Evolutionary conservation across 768 basidiomycete species (phyloP).

Genomic region (Tulasnella sp.): DNA sequence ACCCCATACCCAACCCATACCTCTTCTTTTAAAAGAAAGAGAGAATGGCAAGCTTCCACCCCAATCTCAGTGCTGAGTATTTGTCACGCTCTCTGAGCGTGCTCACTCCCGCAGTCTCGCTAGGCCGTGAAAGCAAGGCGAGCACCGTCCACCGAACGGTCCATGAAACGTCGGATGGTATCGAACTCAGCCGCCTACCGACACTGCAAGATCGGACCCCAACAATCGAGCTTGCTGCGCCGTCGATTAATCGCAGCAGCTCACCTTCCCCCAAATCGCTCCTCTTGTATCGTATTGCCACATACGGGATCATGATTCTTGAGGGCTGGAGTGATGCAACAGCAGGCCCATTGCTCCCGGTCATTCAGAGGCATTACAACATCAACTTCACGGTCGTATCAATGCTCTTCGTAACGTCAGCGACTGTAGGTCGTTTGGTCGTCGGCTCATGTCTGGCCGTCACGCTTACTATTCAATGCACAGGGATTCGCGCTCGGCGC

Average conservation of each 20-base stretch:
- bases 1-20: background rate
- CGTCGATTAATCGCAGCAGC: background rate
- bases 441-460: background rate
- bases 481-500: slow-evolving; percentile 25
- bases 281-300: slow-evolving; percentile 9
- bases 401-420: slow-evolving; percentile 28
- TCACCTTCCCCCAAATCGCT: background rate
- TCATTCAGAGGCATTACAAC: slow-evolving; percentile 18
- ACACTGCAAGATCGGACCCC: background rate
- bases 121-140: background rate
- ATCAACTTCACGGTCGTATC: slow-evolving; percentile 23
- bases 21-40: background rate
- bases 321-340: slow-evolving; percentile 26
- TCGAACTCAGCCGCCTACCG: background rate
- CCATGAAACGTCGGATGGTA: slow-evolving; percentile 5
- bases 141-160: background rate
- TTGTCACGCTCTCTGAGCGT: slow-evolving; percentile 11
- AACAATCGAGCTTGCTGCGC: slow-evolving; percentile 5
- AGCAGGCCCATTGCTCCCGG: slow-evolving; percentile 19
- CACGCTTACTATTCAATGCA: background rate
- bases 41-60: background rate
- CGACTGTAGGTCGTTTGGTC: background rate
- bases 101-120: background rate
- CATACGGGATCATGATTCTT: slow-evolving; percentile 18
- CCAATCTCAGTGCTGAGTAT: slow-evolving; percentile 5